Evolutionary conservation across 2,329 filamentous ascomycete species (phyloP).

Genomic region (Penicillium polonicum): DNA sequence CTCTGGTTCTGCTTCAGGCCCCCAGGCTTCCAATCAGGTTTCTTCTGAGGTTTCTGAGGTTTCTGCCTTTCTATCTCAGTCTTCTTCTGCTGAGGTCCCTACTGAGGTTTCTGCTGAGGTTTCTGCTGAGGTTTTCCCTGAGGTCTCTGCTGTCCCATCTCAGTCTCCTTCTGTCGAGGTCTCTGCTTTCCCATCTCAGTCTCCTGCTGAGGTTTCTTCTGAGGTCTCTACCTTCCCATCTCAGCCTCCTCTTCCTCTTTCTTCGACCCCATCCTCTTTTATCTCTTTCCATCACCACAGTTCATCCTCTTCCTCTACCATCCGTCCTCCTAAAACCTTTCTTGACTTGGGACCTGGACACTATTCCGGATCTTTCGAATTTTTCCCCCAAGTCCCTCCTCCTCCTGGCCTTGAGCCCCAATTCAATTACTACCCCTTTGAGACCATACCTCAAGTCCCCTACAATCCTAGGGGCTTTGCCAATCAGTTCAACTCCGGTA

Average conservation of each 20-base stretch:
- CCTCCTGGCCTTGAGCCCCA: not conserved
- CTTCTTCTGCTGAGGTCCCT: no score
- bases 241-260: not conserved
- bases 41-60: not conserved
- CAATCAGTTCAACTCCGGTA: not conserved
- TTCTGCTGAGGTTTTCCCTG: not conserved
- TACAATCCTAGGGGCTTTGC: not conserved
- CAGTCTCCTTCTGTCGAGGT: no score
- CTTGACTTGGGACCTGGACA: not conserved
- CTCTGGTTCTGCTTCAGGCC: not conserved
- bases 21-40: not conserved
- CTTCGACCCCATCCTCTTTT: not conserved
- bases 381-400: no score
- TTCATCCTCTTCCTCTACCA: not conserved
- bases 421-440: not conserved
- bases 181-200: no score
- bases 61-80: no score
- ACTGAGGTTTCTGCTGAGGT: not conserved
- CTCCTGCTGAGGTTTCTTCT: no score
- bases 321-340: not conserved
- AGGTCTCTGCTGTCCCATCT: no score
- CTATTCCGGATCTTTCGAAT: no score
- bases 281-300: not conserved
- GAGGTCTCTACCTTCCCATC: not conserved
- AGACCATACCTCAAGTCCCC: not conserved